A percentile compares a stretch with the other conserved stretches of the same genome.
Evolutionary conservation across 2,329 filamentous ascomycete species (phyloP).

Genomic region (Fusarium neocosmosporiellum): DNA sequence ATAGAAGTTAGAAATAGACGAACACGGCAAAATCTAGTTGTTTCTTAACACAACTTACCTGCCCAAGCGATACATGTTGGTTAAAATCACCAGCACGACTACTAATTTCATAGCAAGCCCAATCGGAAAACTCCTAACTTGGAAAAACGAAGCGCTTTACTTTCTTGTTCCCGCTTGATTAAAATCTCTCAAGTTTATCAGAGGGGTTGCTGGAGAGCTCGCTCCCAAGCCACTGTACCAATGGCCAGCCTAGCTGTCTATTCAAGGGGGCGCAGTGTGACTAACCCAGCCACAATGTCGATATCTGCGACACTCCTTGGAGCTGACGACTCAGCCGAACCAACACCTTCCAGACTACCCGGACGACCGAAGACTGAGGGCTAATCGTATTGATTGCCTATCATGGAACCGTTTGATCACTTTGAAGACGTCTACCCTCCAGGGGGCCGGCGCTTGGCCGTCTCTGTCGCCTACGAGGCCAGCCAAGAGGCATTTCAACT

Average conservation of each 20-base stretch:
- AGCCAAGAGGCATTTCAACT: not conserved
- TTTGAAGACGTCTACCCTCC: not conserved
- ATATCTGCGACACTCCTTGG: not conserved
- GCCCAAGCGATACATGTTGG: not conserved
- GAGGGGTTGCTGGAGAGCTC: too few relatives aligned
- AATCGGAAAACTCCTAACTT: not conserved
- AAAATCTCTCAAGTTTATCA: not conserved
- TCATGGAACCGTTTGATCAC: not conserved
- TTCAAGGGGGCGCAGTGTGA: not conserved
- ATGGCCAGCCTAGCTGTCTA: not conserved
- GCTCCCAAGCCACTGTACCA: not conserved
- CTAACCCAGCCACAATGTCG: not conserved
- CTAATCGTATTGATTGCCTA: not conserved
- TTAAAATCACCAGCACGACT: not conserved
- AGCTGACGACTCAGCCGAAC: not conserved
- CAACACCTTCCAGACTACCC: not conserved
- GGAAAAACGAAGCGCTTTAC: not conserved
- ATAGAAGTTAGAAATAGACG: not conserved
- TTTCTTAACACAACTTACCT: not conserved
- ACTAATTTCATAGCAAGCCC: rapidly evolving
- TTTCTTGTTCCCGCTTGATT: not conserved
- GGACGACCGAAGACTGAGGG: too few relatives aligned
- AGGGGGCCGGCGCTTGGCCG: rapidly evolving
- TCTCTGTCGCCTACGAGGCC: not conserved
- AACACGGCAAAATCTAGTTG: not conserved